Evolutionary conservation across 345 rosid species (phyloP).

Genomic region (Punica granatum): DNA sequence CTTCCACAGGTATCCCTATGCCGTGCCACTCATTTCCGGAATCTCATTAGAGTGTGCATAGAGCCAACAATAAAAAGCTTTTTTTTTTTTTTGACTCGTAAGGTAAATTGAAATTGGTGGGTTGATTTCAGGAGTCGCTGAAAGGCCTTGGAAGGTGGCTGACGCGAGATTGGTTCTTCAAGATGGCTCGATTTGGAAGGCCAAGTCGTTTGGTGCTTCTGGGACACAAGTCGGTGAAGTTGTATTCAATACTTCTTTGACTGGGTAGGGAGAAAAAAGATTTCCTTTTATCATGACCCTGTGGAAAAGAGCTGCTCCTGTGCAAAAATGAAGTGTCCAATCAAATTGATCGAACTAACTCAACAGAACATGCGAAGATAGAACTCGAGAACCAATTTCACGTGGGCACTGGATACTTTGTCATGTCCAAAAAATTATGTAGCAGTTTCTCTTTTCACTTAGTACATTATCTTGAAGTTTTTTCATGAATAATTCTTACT

Average conservation of each 20-base stretch:
- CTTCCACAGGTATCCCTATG: slow-evolving; percentile 37
- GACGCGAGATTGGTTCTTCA: slow-evolving; percentile 87
- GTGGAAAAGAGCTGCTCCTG: not conserved
- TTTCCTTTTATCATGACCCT: not conserved
- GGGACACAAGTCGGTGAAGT: slow-evolving; percentile 96
- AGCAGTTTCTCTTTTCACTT: not conserved
- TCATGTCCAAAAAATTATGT: not conserved
- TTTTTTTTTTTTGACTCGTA: not conserved
- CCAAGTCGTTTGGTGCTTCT: slow-evolving; percentile 90
- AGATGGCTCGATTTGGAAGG: slow-evolving; percentile 92
- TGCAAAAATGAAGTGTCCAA: not conserved
- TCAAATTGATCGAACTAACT: not conserved
- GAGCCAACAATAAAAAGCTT: too few species aligned
- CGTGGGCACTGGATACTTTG: too few species aligned
- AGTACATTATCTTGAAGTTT: not conserved
- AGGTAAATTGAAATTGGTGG: not conserved
- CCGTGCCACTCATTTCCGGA: not conserved
- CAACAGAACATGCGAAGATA: too few species aligned
- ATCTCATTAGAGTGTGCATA: too few species aligned
- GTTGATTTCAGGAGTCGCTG: slow-evolving; percentile 32
- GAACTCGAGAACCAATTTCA: too few species aligned
- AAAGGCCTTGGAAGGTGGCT: slow-evolving; percentile 78
- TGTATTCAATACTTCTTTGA: slow-evolving; percentile 91
- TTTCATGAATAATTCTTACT: not conserved
- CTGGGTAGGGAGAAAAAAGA: slow-evolving; percentile 56